Base-by-base conservation (phyloP, 2,329 filamentous ascomycete genomes). In the Pseudogymnoascus sp. region DNA sequence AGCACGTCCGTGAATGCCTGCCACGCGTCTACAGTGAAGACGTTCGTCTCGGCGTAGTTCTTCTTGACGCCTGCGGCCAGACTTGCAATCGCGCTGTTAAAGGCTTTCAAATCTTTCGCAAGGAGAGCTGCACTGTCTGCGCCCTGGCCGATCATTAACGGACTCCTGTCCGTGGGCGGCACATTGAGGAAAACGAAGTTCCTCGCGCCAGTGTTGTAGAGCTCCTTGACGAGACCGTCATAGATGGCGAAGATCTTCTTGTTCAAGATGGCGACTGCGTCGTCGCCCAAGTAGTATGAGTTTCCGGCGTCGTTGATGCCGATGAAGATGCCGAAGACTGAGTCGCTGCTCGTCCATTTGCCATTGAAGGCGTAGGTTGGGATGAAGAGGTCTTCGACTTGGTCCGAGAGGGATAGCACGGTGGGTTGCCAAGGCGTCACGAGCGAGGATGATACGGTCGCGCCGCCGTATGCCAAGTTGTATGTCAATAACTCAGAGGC, bases 101-200 rank as follows among this genome's bases (percentile, higher is more conserved):
- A 87, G 22, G 76, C 75, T 3, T 69, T 69, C 62, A 86, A 77
- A 19, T 79, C 81, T 2, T 71, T 75, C 6, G 75, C 75, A 67
- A 79, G 73, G 2, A 66, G 59, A 5, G 69, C 71, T 19, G 76
- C 71, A 4, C 73, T 68, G 12, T 64, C 63, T 2, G 69, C 65
- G 5, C 75, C 76, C 62, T 80, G 76, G 0, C 69, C 73, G 6
- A 77, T 67, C 0, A 77, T 80, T 60, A 81, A 66, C 0, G 84
- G 84, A 39, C 78, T 78, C 8, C 80, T 76, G 62, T 87, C 78
- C 2, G 86, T 72, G 1, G 81, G 82, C 1, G 85, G 85, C 0
- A 86, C 83, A 60, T 79, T 84, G 30, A 88, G 65, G 61, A 87
- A 78, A 1, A 80, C 75, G 64, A 87, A 87, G 62, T 85, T 84